Evolutionary conservation across 495 filamentous ascomycete genomes (phyloP).

Genomic region (Schizothecium vesticola): DNA sequence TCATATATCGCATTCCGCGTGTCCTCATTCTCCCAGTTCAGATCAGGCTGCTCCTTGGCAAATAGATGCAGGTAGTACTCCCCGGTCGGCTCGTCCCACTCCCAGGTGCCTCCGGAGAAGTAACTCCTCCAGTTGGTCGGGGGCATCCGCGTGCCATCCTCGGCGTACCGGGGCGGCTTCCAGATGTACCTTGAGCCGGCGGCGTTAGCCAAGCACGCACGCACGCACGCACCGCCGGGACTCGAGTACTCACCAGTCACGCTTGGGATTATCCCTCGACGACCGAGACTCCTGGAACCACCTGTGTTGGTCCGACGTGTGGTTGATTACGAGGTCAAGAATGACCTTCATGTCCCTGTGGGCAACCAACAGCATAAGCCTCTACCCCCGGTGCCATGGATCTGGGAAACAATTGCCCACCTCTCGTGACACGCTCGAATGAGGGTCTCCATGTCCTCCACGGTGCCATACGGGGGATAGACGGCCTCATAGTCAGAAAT

Average conservation of each 20-base stretch:
- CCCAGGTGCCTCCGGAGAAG: slow-evolving; percentile 56
- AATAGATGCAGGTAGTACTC: slow-evolving; percentile 72
- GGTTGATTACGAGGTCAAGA: slow-evolving; percentile 72
- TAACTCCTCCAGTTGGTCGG: slow-evolving; percentile 66
- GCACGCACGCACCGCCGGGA: background rate
- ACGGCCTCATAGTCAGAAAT: slow-evolving; percentile 65
- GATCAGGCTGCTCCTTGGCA: slow-evolving; percentile 59
- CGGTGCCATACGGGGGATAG: slow-evolving; percentile 55
- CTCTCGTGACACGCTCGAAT: slow-evolving; percentile 51
- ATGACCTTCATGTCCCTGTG: slow-evolving; percentile 61
- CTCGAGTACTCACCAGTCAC: slow-evolving; percentile 46
- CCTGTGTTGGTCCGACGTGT: slow-evolving; percentile 69
- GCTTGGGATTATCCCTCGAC: slow-evolving; percentile 55
- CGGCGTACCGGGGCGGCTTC: slow-evolving; percentile 54
- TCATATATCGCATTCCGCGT: slow-evolving; percentile 60
- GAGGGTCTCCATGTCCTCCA: slow-evolving; percentile 61
- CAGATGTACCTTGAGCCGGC: slow-evolving; percentile 53
- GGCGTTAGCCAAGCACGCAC: background rate
- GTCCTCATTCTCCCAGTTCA: slow-evolving; percentile 67
- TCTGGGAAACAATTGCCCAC: background rate
- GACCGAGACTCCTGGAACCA: slow-evolving; percentile 68
- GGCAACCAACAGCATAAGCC: background rate
- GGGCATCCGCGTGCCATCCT: slow-evolving; percentile 54
- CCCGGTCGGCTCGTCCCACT: slow-evolving; percentile 56
- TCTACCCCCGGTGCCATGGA: slow-evolving; percentile 16